These are phyloP conservation scores for Penicillium atrosanguineum DNA, from an alignment of 495 filamentous ascomycete species.

Conservation along the genomic window DNA sequence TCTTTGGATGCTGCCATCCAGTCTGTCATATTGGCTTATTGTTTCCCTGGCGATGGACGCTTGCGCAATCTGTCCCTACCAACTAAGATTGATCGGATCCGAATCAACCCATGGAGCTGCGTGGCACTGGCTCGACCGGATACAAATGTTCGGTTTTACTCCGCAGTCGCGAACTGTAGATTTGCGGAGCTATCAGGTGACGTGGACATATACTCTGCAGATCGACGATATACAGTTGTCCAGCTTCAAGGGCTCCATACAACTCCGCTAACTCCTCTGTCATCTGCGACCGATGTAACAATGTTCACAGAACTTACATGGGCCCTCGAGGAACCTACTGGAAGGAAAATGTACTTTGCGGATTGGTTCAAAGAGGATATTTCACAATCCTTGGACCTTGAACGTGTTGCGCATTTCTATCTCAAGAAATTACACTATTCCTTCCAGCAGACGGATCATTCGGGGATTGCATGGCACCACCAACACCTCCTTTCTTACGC, in stretches of 20 bases:
- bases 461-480: conserved; percentile 4
- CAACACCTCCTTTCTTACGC: conserved; percentile 16
- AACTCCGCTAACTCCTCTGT: conserved; percentile 20
- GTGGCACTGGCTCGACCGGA: conserved; percentile 7
- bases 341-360: background rate
- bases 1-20: conserved; percentile 43
- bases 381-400: conserved; percentile 9
- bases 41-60: conserved; percentile 33
- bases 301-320: conserved; percentile 24
- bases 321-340: conserved; percentile 14
- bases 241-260: conserved; percentile 28
- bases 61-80: conserved; percentile 22
- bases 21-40: conserved; percentile 38
- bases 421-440: conserved; percentile 12
- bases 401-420: conserved; percentile 21
- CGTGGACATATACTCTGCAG: conserved; percentile 20
- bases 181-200: conserved; percentile 26
- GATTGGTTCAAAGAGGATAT: background rate
- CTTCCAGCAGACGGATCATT: background rate
- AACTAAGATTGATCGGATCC: conserved; percentile 43
- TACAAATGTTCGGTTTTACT: conserved; percentile 14
- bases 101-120: conserved; percentile 30
- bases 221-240: conserved; percentile 15
- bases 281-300: conserved; percentile 15
- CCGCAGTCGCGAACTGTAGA: conserved; percentile 9